Conservation (phyloP, 2,329 filamentous ascomycete species). For the Curvularia eragrostidis region DNA sequence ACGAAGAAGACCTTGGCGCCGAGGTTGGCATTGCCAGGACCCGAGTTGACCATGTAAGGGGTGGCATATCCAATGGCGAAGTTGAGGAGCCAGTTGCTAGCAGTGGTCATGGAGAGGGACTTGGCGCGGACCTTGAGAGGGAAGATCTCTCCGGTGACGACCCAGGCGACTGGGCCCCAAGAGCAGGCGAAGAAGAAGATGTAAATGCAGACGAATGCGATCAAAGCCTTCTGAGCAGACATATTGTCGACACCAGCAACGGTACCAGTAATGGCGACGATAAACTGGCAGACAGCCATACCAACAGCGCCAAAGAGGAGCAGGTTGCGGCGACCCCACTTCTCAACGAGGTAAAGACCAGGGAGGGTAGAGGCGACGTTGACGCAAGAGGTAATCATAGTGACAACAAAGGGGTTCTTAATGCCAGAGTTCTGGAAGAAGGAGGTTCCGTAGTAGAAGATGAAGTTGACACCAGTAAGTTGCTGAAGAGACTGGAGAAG, state of each 20-base stretch:
- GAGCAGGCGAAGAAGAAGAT: conserved; percentile 83
- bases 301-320: conserved; percentile 77
- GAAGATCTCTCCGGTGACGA: conserved; percentile 53
- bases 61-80: conserved; percentile 62
- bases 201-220: conserved; percentile 66
- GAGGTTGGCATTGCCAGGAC: conserved; percentile 69
- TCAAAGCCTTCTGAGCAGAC: conserved; percentile 49
- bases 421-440: conserved; percentile 52
- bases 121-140: conserved; percentile 57
- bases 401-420: conserved; percentile 67
- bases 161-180: conserved; percentile 80
- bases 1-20: conserved; percentile 63
- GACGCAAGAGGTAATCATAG: conserved; percentile 77
- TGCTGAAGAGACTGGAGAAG: conserved; percentile 80
- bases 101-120: conserved; percentile 60
- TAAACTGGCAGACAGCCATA: conserved; percentile 63
- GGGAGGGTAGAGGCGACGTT: conserved; percentile 79
- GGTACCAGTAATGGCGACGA: conserved; percentile 52
- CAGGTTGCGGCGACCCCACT: conserved; percentile 76
- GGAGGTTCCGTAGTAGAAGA: conserved; percentile 53
- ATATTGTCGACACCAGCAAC: conserved; percentile 45
- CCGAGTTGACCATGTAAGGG: conserved; percentile 72
- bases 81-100: conserved; percentile 62
- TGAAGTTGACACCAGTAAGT: conserved; percentile 62
- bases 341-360: conserved; percentile 78